phyloP scores from a whole-genome alignment of 306 rosid species.

The Quercus rubra region DNA sequence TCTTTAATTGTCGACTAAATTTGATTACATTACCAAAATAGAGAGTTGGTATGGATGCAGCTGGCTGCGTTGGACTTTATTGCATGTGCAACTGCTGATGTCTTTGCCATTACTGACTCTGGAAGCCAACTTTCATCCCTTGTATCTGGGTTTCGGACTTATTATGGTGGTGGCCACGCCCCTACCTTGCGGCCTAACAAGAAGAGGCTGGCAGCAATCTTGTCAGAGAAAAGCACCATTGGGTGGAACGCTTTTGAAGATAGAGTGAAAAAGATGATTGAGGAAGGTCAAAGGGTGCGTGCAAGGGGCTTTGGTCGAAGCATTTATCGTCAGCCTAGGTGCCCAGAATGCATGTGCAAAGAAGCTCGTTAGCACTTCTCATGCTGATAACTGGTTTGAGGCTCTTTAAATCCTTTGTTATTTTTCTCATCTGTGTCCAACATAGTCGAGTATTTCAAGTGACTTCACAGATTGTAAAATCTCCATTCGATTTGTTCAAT shows the following conservation, averaged over 20 bases:
- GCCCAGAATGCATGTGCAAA: constrained; percentile 85
- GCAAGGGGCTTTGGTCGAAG: constrained; percentile 67
- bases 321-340: constrained; percentile 78
- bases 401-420: not conserved
- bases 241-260: constrained; percentile 68
- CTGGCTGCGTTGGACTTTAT: constrained; percentile 93
- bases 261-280: constrained; percentile 82
- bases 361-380: constrained; percentile 25
- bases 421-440: not conserved
- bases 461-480: not conserved
- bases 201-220: constrained; percentile 75
- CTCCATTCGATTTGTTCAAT: not conserved
- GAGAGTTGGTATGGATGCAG: constrained; percentile 42
- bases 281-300: constrained; percentile 64
- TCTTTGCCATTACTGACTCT: constrained; percentile 94
- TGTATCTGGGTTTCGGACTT: constrained; percentile 89
- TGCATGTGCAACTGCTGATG: constrained; percentile 89
- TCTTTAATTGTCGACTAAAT: not conserved
- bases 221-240: constrained; percentile 58
- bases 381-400: not conserved
- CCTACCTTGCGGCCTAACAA: constrained; percentile 87
- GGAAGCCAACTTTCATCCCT: constrained; percentile 97
- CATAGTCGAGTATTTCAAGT: not conserved
- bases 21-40: not conserved
- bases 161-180: constrained; percentile 62